Base-by-base conservation (phyloP, 176 grass and related monocot species). In the Aegilops bicornis region DNA sequence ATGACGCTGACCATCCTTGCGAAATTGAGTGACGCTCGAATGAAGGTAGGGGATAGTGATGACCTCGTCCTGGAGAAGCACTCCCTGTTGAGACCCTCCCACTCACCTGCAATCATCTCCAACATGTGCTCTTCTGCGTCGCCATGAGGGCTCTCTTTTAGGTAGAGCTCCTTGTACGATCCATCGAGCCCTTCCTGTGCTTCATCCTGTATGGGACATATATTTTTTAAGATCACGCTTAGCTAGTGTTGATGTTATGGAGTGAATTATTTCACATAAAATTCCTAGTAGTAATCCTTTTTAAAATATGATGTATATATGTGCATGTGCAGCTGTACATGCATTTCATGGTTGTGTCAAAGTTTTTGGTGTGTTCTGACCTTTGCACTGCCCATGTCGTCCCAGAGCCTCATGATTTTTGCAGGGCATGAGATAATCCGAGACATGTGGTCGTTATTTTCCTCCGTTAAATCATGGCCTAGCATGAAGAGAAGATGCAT, bases 11-110 rank as follows among this genome's bases (percentile, higher is more conserved):
- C 82, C 94, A 96, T 93, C 79, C 91, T 89, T 5, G 89, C 74
- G 0, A 0, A 3, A 8, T 96, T 93, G 5, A 96, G n/a, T 2
- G 67, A 79, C 2, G 54, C 50, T 3, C 33, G 54, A 0, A 23
- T 54, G 31, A 90, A 84, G 27, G 68, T 68, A 59, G 22, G 20
- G 0, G 85, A 60, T 75, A 89, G 50, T 54, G 50, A 86, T 8
- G 87, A 77, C 63, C n/a, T 88, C 5, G 16, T 54, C 35, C 16
- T 40, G 1, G 37, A 77, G 77, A 93, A 86, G 64, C 84, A 90
- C 42, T 91, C 94, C 52, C 64, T 86, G 64, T 96, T 93, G n/a
- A 96, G 87, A 65, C 88, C 77, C 73, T 93, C 89, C 94, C 94
- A 91, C 27, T 80, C 84, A 48, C 36, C 74, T 4, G 27, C 33